A percentile compares a stretch with the other conserved stretches of the same genome.
phyloP scores from a whole-genome alignment of 192 early-diverging fungal genomes.

The Thoreauomyces humboldtii region DNA sequence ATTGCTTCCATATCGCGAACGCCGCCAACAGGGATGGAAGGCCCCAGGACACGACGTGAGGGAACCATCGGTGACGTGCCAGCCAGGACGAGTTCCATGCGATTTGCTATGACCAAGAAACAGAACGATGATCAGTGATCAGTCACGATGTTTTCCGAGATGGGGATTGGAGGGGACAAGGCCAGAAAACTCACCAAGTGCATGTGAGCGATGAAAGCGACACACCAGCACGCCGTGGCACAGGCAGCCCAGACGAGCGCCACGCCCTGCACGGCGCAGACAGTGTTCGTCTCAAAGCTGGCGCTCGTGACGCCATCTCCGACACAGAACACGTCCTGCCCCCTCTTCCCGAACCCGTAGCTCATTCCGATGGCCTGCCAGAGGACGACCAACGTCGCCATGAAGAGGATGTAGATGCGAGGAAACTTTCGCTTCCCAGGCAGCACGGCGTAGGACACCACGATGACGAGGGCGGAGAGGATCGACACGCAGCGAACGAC shows the following conservation, averaged over 20 bases:
- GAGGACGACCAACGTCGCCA: background rate
- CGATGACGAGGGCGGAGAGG: slow-evolving; percentile 4
- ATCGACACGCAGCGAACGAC: slow-evolving; percentile 14
- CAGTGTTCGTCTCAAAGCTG: background rate
- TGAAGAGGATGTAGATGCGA: slow-evolving; percentile 18
- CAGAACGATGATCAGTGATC: no score
- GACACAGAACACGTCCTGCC: slow-evolving; percentile 13
- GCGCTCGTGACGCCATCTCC: slow-evolving; percentile 6
- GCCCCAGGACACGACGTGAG: slow-evolving; percentile 13
- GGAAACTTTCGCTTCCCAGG: slow-evolving; percentile 26
- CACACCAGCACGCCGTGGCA: slow-evolving; percentile 3
- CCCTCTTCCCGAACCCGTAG: slow-evolving; percentile 1
- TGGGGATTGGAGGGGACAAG: background rate
- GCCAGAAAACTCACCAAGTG: slow-evolving; percentile 20
- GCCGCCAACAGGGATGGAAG: slow-evolving; percentile 4
- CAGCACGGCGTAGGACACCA: slow-evolving; percentile 25
- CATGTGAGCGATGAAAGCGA: slow-evolving; percentile 14
- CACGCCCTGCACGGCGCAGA: slow-evolving; percentile 18
- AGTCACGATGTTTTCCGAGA: background rate
- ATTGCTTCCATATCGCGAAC: background rate
- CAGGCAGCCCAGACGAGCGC: background rate
- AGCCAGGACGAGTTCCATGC: slow-evolving; percentile 8
- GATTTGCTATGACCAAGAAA: slow-evolving; percentile 8
- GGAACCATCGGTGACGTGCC: background rate
- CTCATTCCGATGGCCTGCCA: slow-evolving; percentile 5